Percentiles rank a stretch among this genome's conserved stretches.
Conservation (phyloP, 345 rosid species). For the Kernera saxatilis region DNA sequence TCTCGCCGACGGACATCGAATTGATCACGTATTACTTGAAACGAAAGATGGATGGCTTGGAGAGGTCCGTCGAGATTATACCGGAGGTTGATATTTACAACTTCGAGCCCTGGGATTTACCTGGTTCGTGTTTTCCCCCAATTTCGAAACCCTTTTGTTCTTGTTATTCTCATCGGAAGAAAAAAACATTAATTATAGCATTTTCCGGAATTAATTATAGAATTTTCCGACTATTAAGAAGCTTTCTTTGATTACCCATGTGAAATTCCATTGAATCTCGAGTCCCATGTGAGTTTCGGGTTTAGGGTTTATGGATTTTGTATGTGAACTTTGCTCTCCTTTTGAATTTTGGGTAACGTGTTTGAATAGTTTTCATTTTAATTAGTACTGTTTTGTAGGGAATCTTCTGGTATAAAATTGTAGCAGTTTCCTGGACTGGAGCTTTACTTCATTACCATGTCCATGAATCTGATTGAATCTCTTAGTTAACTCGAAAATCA, state of each 20-base stretch:
- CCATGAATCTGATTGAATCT: background rate
- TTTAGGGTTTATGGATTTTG: too few species aligned
- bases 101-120: constrained; percentile 89
- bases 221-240: background rate
- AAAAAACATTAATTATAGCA: too few species aligned
- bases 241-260: background rate
- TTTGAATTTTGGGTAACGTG: too few species aligned
- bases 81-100: constrained; percentile 66
- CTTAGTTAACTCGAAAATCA: background rate
- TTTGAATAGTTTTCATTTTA: too few species aligned
- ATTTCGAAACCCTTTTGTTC: too few species aligned
- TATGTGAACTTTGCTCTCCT: too few species aligned
- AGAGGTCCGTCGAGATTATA: constrained; percentile 63
- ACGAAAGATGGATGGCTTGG: constrained; percentile 68
- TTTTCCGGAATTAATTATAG: too few species aligned
- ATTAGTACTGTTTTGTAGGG: too few species aligned
- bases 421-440: background rate
- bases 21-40: constrained; percentile 66
- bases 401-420: background rate
- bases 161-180: background rate
- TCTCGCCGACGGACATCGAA: constrained; percentile 81
- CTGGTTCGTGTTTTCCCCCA: constrained; percentile 37
- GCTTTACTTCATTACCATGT: too few species aligned
- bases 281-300: too few species aligned
- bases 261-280: background rate